These are phyloP conservation scores for Tieghemiomyces parasiticus DNA, from an alignment of 192 early-diverging fungal species.

Conservation along the genomic window DNA sequence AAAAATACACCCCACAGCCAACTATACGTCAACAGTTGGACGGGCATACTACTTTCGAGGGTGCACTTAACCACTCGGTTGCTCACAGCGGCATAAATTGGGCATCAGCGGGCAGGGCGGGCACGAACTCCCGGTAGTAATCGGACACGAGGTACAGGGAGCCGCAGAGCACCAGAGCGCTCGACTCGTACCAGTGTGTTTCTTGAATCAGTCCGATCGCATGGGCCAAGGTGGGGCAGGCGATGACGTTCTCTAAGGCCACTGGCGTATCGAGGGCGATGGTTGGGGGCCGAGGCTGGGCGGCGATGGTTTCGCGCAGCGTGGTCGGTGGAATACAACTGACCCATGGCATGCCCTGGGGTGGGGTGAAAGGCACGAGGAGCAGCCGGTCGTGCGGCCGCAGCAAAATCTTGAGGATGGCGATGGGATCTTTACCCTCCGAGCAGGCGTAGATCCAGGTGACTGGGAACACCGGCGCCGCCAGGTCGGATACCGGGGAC, in stretches of 20 bases:
- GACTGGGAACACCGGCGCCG: slow-evolving; percentile 28
- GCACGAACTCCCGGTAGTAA: no score
- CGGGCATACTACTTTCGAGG: no score
- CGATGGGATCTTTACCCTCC: slow-evolving; percentile 36
- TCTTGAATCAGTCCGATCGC: not conserved
- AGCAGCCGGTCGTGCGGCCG: slow-evolving; percentile 34
- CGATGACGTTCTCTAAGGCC: slow-evolving; percentile 15
- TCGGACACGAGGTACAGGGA: slow-evolving; percentile 67
- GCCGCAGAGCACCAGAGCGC: slow-evolving; percentile 46
- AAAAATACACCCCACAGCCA: no score
- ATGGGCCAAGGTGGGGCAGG: slow-evolving; percentile 10
- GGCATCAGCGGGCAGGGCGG: no score
- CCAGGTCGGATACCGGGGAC: not conserved
- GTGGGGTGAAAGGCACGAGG: slow-evolving; percentile 41
- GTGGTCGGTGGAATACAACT: slow-evolving; percentile 23
- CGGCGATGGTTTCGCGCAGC: slow-evolving; percentile 14
- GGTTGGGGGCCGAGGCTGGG: no score
- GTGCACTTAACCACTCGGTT: no score
- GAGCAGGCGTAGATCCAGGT: slow-evolving; percentile 56
- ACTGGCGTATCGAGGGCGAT: slow-evolving; percentile 9
- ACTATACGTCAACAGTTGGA: no score
- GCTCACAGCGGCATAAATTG: no score
- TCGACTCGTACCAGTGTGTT: slow-evolving; percentile 16
- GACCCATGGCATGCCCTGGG: slow-evolving; percentile 72
- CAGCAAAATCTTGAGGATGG: slow-evolving; percentile 36